A percentile compares a stretch with the other conserved stretches of the same genome.
These are phyloP conservation scores for Jackrogersella multiformis DNA, from an alignment of 495 filamentous ascomycete species.

Conservation along the genomic window DNA sequence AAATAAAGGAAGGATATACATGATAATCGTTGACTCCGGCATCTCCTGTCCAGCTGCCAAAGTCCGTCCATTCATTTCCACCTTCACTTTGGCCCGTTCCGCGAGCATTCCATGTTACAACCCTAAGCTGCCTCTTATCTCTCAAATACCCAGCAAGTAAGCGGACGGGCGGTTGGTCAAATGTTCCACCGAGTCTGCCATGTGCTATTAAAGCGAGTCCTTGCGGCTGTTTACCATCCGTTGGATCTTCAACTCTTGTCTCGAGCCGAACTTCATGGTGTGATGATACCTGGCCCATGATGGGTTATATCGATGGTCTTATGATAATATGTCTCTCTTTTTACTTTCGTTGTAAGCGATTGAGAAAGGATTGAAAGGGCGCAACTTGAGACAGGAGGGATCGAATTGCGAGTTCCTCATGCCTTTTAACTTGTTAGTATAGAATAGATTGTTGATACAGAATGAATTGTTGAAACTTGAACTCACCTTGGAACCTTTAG, in stretches of 20 bases:
- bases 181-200: constrained; percentile 32
- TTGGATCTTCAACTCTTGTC: constrained; percentile 39
- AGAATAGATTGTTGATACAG: no score
- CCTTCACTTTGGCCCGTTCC: constrained; percentile 72
- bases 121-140: constrained; percentile 55
- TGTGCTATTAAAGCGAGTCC: constrained; percentile 39
- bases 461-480: no score
- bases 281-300: constrained; percentile 35
- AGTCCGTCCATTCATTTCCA: constrained; percentile 73
- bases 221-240: constrained; percentile 10
- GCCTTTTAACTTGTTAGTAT: not conserved
- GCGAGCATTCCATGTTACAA: constrained; percentile 79
- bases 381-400: not conserved
- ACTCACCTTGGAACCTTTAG: no score
- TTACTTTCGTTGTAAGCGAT: no score
- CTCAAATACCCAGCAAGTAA: constrained; percentile 38
- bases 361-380: not conserved
- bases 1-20: constrained; percentile 7
- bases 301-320: not conserved
- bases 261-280: constrained; percentile 33
- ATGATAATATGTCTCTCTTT: not conserved
- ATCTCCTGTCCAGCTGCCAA: constrained; percentile 45
- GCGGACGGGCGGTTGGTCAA: constrained; percentile 37
- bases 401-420: not conserved
- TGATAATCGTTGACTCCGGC: constrained; percentile 30